Evolutionary conservation across 2,329 filamentous ascomycete genomes (phyloP).

Genomic region (Tolypocladium guangdongense): DNA sequence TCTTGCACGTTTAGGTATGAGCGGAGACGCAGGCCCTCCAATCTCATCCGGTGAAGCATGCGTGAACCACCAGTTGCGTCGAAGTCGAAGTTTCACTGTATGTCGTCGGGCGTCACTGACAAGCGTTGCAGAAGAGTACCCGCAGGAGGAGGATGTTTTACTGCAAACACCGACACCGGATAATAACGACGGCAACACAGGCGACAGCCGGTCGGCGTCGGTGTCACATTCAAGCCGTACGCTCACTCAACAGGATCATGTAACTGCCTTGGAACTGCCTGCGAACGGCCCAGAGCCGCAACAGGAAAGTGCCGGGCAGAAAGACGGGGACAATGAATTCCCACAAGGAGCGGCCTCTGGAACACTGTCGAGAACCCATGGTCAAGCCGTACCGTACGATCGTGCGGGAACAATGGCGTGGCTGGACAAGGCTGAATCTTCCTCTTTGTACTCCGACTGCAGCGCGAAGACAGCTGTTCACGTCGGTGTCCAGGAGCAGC

Average conservation of each 20-base stretch:
- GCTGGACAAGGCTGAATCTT: conserved; percentile 6
- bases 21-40: not conserved
- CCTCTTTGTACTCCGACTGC: conserved; percentile 12
- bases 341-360: too few species aligned
- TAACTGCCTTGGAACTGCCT: not conserved
- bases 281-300: not conserved
- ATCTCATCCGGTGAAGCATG: not conserved
- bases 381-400: not conserved
- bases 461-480: conserved; percentile 8
- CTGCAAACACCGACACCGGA: not conserved
- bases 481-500: not conserved
- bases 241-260: not conserved
- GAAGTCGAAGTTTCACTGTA: not conserved
- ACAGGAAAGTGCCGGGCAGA: not conserved
- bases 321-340: not conserved
- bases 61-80: not conserved
- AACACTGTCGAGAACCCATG: not conserved
- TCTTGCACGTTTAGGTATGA: conserved; percentile 3
- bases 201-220: not conserved
- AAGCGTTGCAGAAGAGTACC: not conserved
- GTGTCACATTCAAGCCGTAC: not conserved
- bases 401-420: not conserved
- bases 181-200: not conserved
- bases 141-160: not conserved
- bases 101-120: not conserved